Percentiles rank a stretch among this genome's conserved stretches.
These are phyloP conservation scores for Gloeophyllum trabeum DNA, from an alignment of 768 basidiomycete genomes.

Conservation along the genomic window DNA sequence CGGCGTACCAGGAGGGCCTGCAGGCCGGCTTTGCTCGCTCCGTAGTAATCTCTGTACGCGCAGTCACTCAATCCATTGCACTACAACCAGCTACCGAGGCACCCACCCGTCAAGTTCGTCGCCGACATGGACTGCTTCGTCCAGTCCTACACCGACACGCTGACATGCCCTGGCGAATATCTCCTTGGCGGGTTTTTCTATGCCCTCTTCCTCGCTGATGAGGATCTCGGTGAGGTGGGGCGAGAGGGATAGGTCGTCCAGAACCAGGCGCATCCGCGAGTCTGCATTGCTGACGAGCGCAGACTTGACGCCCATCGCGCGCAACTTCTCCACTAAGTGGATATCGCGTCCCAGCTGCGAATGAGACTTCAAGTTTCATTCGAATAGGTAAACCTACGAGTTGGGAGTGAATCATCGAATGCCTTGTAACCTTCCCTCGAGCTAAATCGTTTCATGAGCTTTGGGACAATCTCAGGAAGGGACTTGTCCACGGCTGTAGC, in stretches of 20 bases:
- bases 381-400: constrained; percentile 25
- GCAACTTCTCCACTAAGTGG: constrained; percentile 36
- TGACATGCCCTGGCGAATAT: constrained; percentile 43
- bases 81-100: no score
- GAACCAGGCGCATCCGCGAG: constrained; percentile 54
- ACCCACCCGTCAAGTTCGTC: constrained; percentile 60
- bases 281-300: constrained; percentile 69
- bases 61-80: constrained; percentile 1
- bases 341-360: no score
- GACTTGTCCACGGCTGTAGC: constrained; percentile 39
- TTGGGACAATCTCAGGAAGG: constrained; percentile 44
- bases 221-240: constrained; percentile 38
- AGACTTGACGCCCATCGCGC: constrained; percentile 32
- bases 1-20: constrained; percentile 47
- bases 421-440: constrained; percentile 58
- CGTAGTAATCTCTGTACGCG: constrained; percentile 48
- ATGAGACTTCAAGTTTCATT: constrained; percentile 5
- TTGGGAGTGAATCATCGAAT: constrained; percentile 37
- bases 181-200: constrained; percentile 55
- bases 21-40: constrained; percentile 44
- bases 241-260: constrained; percentile 51
- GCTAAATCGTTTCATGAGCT: constrained; percentile 58
- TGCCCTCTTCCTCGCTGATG: constrained; percentile 58
- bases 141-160: constrained; percentile 20
- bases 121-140: constrained; percentile 59